A percentile compares a stretch with the other conserved stretches of the same genome.
Evolutionary conservation across 2,329 filamentous ascomycete genomes (phyloP).

Genomic region (Aspergillus fructus): DNA sequence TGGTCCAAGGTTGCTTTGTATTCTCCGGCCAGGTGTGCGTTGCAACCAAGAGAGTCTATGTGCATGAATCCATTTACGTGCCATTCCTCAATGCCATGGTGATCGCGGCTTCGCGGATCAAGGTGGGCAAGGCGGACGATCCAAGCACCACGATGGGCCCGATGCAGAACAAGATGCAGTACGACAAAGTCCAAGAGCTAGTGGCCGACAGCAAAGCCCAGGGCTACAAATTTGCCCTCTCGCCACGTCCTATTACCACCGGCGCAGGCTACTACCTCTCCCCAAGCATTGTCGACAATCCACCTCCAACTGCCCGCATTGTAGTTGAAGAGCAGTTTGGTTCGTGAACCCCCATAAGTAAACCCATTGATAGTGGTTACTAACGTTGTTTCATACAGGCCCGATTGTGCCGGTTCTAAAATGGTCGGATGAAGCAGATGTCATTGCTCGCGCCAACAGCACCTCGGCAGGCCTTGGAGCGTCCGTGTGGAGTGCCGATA

Average conservation of each 20-base stretch:
- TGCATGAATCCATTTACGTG: constrained; percentile 58
- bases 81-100: constrained; percentile 48
- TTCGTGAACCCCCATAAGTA: too few relatives aligned
- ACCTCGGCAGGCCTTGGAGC: constrained; percentile 55
- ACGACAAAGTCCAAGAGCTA: constrained; percentile 35
- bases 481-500: constrained; percentile 49
- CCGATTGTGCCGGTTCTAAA: constrained; percentile 64
- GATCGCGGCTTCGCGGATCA: constrained; percentile 40
- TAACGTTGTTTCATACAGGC: constrained; percentile 26
- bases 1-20: background rate
- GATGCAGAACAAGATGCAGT: constrained; percentile 64
- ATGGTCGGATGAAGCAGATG: constrained; percentile 62
- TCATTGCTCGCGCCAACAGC: constrained; percentile 56
- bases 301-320: constrained; percentile 54
- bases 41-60: constrained; percentile 56
- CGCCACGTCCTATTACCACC: too few relatives aligned
- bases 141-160: constrained; percentile 54
- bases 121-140: constrained; percentile 35
- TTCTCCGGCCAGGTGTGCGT: constrained; percentile 51
- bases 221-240: too few relatives aligned
- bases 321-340: constrained; percentile 60
- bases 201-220: too few relatives aligned
- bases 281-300: constrained; percentile 59
- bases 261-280: constrained; percentile 54
- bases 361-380: too few relatives aligned